Evolutionary conservation across 768 basidiomycete species (phyloP).

Genomic region (Lentinula aciculospora): DNA sequence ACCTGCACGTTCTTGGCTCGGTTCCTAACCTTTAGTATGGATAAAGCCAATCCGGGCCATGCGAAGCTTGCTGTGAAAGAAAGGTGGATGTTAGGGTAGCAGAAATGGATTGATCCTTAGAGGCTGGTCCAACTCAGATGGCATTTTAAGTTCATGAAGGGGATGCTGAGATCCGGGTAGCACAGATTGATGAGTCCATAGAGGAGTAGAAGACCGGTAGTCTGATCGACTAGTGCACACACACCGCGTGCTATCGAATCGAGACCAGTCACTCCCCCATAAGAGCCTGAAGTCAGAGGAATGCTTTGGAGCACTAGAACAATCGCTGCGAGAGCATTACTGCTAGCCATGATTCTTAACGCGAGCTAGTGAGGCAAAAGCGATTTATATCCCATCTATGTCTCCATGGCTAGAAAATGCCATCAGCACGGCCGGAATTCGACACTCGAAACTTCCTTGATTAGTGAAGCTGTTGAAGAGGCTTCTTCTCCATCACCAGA

Average conservation of each 20-base stretch:
- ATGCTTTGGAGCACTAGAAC: constrained; percentile 4
- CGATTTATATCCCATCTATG: too few relatives aligned
- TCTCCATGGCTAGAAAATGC: too few relatives aligned
- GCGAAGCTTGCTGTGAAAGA: background rate
- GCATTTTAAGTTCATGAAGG: background rate
- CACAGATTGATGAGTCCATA: background rate
- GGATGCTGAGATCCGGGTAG: background rate
- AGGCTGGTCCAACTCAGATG: background rate
- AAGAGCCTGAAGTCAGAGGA: background rate
- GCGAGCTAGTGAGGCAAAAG: too few relatives aligned
- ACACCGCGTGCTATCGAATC: constrained; percentile 1
- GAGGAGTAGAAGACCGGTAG: background rate
- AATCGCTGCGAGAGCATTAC: background rate
- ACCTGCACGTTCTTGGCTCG: background rate
- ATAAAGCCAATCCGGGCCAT: background rate
- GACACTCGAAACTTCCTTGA: too few relatives aligned
- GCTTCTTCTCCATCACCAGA: too few relatives aligned
- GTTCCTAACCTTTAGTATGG: background rate
- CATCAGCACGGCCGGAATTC: too few relatives aligned
- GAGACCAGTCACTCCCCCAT: constrained; percentile 1
- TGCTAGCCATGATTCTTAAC: background rate
- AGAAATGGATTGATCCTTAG: background rate
- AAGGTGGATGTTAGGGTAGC: background rate
- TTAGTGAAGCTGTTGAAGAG: too few relatives aligned
- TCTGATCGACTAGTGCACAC: constrained; percentile 6